Base-by-base conservation (phyloP, 2,329 filamentous ascomycete genomes). In the Xylariaceae sp. region DNA sequence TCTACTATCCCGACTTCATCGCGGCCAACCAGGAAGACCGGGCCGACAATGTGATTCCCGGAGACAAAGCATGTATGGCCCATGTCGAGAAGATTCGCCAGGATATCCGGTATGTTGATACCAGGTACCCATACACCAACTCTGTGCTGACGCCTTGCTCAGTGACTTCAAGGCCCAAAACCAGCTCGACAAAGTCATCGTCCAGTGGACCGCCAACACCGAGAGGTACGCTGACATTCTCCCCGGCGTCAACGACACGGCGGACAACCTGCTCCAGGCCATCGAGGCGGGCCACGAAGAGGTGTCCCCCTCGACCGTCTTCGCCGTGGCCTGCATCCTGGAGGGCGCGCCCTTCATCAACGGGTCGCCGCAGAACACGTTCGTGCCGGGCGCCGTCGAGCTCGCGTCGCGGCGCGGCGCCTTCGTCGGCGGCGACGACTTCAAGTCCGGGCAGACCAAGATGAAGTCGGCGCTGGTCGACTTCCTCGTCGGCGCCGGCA, bases 361-460 rank as follows among this genome's bases (percentile, higher is more conserved):
- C 64, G 92, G 92, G 38, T 98, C 92, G 44, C 92, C 92, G 21
- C 92, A 98, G 65, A 98, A 98, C 74, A 98, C 92, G 27, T 96
- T 98, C 53, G 90, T 98, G 14, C 90, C 90, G 7, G 92, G 92
- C 54, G 85, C 83, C 40, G 80, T 96, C 48, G 72, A 90, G 56
- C 78, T 98, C 38, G 92, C 92, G 15, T 85, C 93, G 69, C 72
- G 82, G 63, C 80, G 93, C 63, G 73, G 76, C 37, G 79, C 89
- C 42, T 98, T 94, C 69, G 88, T 98, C 53, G 92, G 92, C 38
- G 92, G 92, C 46, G 92, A 98, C 54, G 92, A 98, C 68, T 98
- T 98, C 81, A 98, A 98, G 72, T 96, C 92, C 43, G 92, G 92
- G 43, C 92, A 98, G 73, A 98, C 92, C 60, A 98, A 98, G 80